Conservation (phyloP, 2,329 filamentous ascomycete genomes). For the Fusarium gaditjirri region DNA sequence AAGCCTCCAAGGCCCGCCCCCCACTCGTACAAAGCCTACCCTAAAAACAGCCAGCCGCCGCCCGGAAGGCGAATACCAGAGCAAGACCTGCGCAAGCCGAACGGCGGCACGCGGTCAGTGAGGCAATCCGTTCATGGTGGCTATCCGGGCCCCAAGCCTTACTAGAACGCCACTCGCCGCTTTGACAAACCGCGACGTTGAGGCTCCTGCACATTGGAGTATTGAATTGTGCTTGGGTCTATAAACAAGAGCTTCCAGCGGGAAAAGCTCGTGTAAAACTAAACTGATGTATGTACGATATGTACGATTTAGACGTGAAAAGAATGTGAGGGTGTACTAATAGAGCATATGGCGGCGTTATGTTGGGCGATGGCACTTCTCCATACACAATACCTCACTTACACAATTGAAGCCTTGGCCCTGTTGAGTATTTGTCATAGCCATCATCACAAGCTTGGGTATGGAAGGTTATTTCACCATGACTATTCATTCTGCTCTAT, state of each 20-base stretch:
- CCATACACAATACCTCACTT: background rate
- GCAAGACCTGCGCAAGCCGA: background rate
- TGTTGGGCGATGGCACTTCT: background rate
- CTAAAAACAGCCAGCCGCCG: background rate
- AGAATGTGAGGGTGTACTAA: background rate
- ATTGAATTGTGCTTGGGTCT: background rate
- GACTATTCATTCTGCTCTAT: background rate
- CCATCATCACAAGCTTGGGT: background rate
- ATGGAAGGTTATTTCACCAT: background rate
- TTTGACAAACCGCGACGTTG: background rate
- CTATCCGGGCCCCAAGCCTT: too few relatives aligned
- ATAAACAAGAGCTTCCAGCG: background rate
- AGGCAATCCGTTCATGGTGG: background rate
- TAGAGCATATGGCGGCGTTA: slow-evolving; percentile 19
- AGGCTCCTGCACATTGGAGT: background rate
- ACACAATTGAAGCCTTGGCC: background rate
- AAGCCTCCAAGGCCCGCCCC: background rate
- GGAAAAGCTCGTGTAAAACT: slow-evolving; percentile 9
- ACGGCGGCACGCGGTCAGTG: background rate
- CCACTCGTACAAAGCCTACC: background rate
- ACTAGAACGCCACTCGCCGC: background rate
- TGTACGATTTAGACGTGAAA: slow-evolving; percentile 20
- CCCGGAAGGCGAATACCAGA: background rate
- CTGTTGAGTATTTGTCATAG: background rate
- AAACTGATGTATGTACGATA: slow-evolving; percentile 9